Percentiles rank a stretch among this genome's conserved stretches.
Conservation (phyloP, 2,329 filamentous ascomycete species). For the Epichloe elymi region DNA sequence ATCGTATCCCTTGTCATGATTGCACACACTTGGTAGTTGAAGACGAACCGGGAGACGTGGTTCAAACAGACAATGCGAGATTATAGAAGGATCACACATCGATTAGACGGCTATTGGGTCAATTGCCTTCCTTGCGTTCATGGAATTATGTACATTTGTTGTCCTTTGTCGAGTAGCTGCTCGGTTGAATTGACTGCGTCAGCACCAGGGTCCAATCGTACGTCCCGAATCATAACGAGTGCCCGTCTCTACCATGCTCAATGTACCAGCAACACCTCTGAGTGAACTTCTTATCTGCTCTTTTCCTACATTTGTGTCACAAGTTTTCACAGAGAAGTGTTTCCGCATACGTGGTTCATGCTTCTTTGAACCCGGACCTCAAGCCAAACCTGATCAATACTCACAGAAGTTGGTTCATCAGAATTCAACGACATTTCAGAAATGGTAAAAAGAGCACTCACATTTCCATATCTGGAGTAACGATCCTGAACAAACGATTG, state of each 20-base stretch:
- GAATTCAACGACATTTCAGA: too few species aligned
- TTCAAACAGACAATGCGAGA: not conserved
- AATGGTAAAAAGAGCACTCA: too few species aligned
- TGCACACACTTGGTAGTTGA: not conserved
- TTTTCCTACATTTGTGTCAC: not conserved
- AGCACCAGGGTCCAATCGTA: not conserved
- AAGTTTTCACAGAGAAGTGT: not conserved
- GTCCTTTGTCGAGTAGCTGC: not conserved
- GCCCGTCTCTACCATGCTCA: not conserved
- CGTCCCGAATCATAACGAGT: not conserved
- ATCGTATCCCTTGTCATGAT: slow-evolving; percentile 61
- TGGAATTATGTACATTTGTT: not conserved
- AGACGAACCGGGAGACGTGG: not conserved
- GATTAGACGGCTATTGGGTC: not conserved
- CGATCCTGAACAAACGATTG: too few species aligned
- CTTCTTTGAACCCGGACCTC: not conserved
- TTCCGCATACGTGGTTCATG: not conserved
- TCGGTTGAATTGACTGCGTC: not conserved
- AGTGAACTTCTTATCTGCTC: not conserved
- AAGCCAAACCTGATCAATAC: not conserved
- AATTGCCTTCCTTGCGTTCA: not conserved
- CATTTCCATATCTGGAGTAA: too few species aligned
- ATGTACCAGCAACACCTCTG: not conserved
- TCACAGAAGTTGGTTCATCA: too few species aligned
- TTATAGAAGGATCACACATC: not conserved